A percentile compares a stretch with the other conserved stretches of the same genome.
Evolutionary conservation across 805 yeast genomes (phyloP).

Genomic region (Metschnikowia noctiluminum): DNA sequence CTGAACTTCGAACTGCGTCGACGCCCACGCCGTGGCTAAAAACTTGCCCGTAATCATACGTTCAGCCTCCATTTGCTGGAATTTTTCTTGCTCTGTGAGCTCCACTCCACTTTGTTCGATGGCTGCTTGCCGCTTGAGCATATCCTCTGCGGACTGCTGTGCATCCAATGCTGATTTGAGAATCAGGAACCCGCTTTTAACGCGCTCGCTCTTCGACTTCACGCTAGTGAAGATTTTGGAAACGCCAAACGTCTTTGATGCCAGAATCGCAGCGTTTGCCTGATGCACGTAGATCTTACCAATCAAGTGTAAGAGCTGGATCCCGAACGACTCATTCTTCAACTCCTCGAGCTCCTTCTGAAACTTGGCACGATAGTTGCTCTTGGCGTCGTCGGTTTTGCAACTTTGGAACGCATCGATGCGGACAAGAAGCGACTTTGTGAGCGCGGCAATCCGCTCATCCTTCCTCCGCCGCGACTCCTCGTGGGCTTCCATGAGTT

Average conservation of each 20-base stretch:
- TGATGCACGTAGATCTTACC: conserved; percentile 76
- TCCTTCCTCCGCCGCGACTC: conserved; percentile 51
- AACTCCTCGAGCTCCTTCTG: conserved; percentile 68
- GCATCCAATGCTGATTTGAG: conserved; percentile 86
- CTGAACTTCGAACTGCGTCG: conserved; percentile 83
- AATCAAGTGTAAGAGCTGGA: conserved; percentile 78
- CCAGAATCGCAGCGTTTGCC: conserved; percentile 67
- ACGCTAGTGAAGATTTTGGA: conserved; percentile 78
- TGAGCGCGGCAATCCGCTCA: conserved; percentile 49
- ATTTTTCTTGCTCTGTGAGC: conserved; percentile 31
- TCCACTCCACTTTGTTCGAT: conserved; percentile 31
- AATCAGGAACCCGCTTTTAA: conserved; percentile 80
- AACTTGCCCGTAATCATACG: conserved; percentile 82
- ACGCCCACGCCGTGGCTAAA: conserved; percentile 92
- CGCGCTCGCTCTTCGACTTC: conserved; percentile 78
- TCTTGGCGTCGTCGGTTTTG: conserved; percentile 59
- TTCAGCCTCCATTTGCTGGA: conserved; percentile 65
- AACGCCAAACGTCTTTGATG: conserved; percentile 81
- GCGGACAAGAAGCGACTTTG: conserved; percentile 45
- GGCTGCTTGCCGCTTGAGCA: conserved; percentile 66
- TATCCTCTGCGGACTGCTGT: conserved; percentile 64
- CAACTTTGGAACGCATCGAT: conserved; percentile 54
- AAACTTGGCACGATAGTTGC: conserved; percentile 51
- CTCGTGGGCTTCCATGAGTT: conserved; percentile 47
- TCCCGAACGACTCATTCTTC: conserved; percentile 93